These are phyloP conservation scores for Sequoia sempervirens DNA, from an alignment of 75 land plant genomes.

Conservation along the genomic window DNA sequence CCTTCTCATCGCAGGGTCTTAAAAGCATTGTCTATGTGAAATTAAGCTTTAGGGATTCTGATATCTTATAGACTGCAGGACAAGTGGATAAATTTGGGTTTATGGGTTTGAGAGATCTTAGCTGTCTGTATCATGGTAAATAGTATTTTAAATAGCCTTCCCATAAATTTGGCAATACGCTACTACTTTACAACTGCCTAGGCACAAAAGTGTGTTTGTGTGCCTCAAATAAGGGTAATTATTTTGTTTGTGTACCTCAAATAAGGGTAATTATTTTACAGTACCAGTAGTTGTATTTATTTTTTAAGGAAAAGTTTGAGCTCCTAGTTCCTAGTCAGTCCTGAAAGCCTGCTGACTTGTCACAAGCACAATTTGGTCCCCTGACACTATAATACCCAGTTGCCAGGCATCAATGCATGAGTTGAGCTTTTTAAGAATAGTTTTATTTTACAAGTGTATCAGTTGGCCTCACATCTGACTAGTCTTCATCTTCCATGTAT, in stretches of 20 bases:
- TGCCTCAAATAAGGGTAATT: no score
- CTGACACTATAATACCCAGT: background rate
- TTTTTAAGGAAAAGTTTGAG: background rate
- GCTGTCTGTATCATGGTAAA: background rate
- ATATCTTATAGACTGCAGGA: background rate
- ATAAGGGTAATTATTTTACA: background rate
- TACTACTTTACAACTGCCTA: background rate
- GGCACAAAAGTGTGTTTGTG: background rate
- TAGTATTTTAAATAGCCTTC: background rate
- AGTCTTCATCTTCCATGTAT: background rate
- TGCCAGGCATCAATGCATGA: background rate
- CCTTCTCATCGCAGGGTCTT: background rate
- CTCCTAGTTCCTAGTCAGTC: background rate
- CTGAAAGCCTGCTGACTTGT: background rate
- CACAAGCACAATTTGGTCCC: background rate
- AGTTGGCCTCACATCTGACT: background rate
- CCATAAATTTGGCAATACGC: background rate
- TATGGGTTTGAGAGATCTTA: background rate
- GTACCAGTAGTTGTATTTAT: background rate
- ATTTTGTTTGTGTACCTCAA: no score
- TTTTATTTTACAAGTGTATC: background rate
- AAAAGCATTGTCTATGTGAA: background rate
- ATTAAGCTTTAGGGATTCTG: background rate
- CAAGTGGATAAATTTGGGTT: background rate
- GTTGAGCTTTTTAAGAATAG: background rate